Evolutionary conservation across 495 filamentous ascomycete genomes (phyloP), one percentile per base, ranked within the genome.

Genomic region (Neurospora sp.): DNA sequence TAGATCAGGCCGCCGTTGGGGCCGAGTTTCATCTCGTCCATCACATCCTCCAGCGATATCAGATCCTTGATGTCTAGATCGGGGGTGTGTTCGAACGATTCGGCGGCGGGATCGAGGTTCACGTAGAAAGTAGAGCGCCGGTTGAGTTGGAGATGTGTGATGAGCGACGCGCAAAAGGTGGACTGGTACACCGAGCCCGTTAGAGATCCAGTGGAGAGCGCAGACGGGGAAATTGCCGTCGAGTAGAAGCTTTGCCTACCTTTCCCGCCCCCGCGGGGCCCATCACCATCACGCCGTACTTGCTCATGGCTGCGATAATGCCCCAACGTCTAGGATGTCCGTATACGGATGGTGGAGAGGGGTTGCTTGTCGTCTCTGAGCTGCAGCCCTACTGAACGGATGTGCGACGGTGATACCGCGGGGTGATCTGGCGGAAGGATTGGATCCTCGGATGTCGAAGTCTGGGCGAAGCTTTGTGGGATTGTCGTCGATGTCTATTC

Each of bases 1-100:
- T 96, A 97, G 78, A 99, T 97, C 38, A 99, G 86, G 9, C 94
- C 96, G 44, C 96, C 96, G 78, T 99, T 99, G 37, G 96, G 96
- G 5, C 96, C 96, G 7, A 98, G 87, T 59, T 89, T 88, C 87
- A 97, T 89, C 83, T 98, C 96, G 73, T 98, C 96, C 96, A 99
- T 99, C 37, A 97, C 96, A 89, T 99, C 96, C 78, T 97, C 92
- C 69, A 99, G 89, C 3, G 92, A 93, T 81, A 99, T 97, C 37
- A 98, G 88, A 72, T 98, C 94, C 79, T 94, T 94, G 85, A 99
- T 99, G 80, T 99, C 96, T 75, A 98, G 89, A 79, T 98, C 96
- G 1, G 96, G 96, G 75, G 93, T 86, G 81, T 97, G 96, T 77
- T 89, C 88, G 82, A 99, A 98, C 54, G 90, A 88, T 81, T 98